These are phyloP conservation scores for Chytriomyces sp. DNA, from an alignment of 192 early-diverging fungal genomes.

Conservation along the genomic window DNA sequence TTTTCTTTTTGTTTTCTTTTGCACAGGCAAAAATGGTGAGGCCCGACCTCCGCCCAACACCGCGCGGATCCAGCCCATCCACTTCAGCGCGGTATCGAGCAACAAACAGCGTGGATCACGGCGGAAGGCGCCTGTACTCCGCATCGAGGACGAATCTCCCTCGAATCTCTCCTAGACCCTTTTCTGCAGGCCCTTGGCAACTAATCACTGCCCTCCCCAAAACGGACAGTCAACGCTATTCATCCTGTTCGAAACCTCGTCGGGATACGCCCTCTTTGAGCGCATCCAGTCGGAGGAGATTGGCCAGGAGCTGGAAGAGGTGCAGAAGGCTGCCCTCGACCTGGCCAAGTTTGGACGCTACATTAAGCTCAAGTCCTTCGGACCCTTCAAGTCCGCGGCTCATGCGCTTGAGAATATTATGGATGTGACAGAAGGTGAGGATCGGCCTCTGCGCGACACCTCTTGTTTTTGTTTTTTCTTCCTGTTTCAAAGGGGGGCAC, in stretches of 20 bases:
- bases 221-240: constrained; percentile 39
- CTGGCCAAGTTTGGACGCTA: constrained; percentile 88
- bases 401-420: constrained; percentile 98
- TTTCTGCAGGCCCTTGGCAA: too few relatives aligned
- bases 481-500: background rate
- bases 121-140: background rate
- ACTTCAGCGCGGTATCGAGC: background rate
- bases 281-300: constrained; percentile 91
- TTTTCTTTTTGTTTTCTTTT: background rate
- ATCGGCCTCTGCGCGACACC: background rate
- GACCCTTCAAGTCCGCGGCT: constrained; percentile 93
- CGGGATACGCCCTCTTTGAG: constrained; percentile 97
- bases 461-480: constrained; percentile 23
- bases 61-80: background rate
- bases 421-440: constrained; percentile 93
- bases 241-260: constrained; percentile 91
- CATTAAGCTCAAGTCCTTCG: constrained; percentile 92
- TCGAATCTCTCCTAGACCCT: background rate
- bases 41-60: background rate
- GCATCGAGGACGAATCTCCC: background rate
- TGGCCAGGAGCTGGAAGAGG: constrained; percentile 87
- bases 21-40: background rate
- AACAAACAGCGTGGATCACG: background rate
- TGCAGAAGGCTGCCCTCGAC: constrained; percentile 80
- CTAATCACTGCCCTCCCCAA: too few relatives aligned